A percentile compares a stretch with the other conserved stretches of the same genome.
Conservation (phyloP, 108 stramenopile genomes). For the Skeletonema marinoi region DNA sequence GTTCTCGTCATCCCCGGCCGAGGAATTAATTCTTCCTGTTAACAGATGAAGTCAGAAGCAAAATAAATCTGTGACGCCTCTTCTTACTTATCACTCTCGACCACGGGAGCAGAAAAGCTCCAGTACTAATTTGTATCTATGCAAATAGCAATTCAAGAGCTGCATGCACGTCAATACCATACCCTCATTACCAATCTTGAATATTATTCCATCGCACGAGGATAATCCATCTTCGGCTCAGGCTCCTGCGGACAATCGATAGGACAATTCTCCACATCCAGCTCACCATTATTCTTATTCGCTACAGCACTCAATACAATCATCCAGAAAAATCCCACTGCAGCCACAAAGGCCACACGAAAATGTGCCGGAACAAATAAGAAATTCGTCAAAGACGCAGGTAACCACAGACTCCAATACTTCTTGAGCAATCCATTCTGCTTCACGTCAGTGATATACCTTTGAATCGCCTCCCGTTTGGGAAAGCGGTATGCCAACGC, state of each 20-base stretch:
- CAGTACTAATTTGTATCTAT: too few species aligned
- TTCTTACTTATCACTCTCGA: too few species aligned
- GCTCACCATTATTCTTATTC: neutral
- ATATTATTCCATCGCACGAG: neutral
- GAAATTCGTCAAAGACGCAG: conserved; percentile 29
- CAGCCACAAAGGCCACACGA: conserved; percentile 41
- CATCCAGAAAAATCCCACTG: conserved; percentile 45
- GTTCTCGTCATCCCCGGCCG: too few species aligned
- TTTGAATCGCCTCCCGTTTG: conserved; percentile 9
- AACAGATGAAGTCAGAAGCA: too few species aligned
- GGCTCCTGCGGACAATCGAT: neutral
- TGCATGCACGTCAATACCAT: too few species aligned
- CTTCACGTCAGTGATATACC: conserved; percentile 21
- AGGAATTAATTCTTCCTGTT: too few species aligned
- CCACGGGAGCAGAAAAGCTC: too few species aligned
- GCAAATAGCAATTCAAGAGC: too few species aligned
- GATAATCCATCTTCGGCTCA: neutral
- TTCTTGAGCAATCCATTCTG: conserved; percentile 27
- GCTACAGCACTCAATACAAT: conserved; percentile 3
- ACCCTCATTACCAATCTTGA: too few species aligned
- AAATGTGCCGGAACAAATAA: conserved; percentile 38
- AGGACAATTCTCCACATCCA: neutral
- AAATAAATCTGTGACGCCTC: too few species aligned
- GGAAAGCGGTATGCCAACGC: conserved; percentile 17
- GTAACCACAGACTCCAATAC: conserved; percentile 49